These are phyloP conservation scores for Penicillium aurantiogriseum DNA, from an alignment of 2,329 filamentous ascomycete species.

Conservation along the genomic window DNA sequence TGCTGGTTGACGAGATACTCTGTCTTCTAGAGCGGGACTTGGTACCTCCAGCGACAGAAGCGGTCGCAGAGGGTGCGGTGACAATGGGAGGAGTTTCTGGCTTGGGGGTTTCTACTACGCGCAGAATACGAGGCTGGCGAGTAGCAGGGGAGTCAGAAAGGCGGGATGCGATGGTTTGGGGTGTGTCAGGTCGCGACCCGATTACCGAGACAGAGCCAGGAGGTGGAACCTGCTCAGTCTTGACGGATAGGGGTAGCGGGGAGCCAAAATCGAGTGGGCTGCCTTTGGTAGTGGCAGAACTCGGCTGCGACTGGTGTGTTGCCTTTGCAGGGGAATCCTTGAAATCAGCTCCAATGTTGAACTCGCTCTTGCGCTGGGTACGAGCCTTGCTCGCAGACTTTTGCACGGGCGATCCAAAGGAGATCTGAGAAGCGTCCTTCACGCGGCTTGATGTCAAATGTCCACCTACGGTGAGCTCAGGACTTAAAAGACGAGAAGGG, in stretches of 20 bases:
- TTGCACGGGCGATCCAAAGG: constrained; percentile 43
- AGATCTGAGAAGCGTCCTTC: constrained; percentile 39
- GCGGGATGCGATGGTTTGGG: constrained; percentile 39
- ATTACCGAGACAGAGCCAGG: constrained; percentile 35
- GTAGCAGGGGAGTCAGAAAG: constrained; percentile 39
- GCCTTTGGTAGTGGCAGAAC: constrained; percentile 19
- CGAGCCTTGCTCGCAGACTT: constrained; percentile 33
- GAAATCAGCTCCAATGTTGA: constrained; percentile 17
- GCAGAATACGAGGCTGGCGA: constrained; percentile 52
- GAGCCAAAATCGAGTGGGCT: constrained; percentile 39
- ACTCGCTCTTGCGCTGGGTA: constrained; percentile 23
- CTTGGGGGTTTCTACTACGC: constrained; percentile 58
- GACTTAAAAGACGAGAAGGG: constrained; percentile 29
- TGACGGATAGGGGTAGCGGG: constrained; percentile 24
- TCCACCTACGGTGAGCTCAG: constrained; percentile 24
- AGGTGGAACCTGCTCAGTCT: constrained; percentile 27
- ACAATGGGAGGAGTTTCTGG: constrained; percentile 42
- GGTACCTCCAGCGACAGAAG: constrained; percentile 29
- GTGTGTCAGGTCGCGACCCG: constrained; percentile 51
- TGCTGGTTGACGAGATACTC: constrained; percentile 55
- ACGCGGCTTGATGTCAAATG: constrained; percentile 23
- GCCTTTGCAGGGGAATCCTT: constrained; percentile 15
- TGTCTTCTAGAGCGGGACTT: constrained; percentile 37
- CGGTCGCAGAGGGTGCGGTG: constrained; percentile 32
- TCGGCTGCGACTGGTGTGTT: constrained; percentile 5